Conservation (phyloP, 2,329 filamentous ascomycete genomes). For the Fusarium ramigenum region DNA sequence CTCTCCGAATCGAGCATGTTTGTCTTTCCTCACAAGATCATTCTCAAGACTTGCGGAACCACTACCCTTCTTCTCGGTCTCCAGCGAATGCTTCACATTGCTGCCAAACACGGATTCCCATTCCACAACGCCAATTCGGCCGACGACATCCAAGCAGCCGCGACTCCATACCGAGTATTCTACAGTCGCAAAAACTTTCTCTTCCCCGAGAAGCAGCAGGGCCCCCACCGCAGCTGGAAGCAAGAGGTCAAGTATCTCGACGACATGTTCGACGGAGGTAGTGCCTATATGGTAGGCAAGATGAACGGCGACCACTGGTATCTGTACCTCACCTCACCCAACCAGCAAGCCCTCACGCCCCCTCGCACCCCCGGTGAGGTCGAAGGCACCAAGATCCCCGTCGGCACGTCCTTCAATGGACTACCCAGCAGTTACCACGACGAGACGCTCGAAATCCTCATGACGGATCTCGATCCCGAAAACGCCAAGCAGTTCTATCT, state of each 20-base stretch:
- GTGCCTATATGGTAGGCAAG: slow-evolving; percentile 99
- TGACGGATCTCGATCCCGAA: slow-evolving; percentile 75
- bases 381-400: slow-evolving; percentile 63
- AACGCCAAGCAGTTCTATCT: slow-evolving; percentile 77
- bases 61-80: slow-evolving; percentile 92
- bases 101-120: slow-evolving; percentile 87
- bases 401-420: slow-evolving; percentile 53
- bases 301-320: slow-evolving; percentile 99
- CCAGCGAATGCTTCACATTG: slow-evolving; percentile 91
- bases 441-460: slow-evolving; percentile 79
- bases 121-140: slow-evolving; percentile 74
- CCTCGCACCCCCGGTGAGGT: slow-evolving; percentile 76
- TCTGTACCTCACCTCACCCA: slow-evolving; percentile 92
- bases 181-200: slow-evolving; percentile 99
- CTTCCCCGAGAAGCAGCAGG: slow-evolving; percentile 92
- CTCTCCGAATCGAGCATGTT: slow-evolving; percentile 99
- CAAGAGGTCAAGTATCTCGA: slow-evolving; percentile 95
- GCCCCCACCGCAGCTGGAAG: slow-evolving; percentile 96
- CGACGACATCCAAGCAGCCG: slow-evolving; percentile 76
- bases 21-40: slow-evolving; percentile 99
- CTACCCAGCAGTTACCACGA: slow-evolving; percentile 66
- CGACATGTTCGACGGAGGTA: slow-evolving; percentile 89
- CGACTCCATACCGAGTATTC: slow-evolving; percentile 94
- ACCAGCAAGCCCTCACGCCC: slow-evolving; percentile 79
- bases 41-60: slow-evolving; percentile 97